Conservation (phyloP, 2,329 filamentous ascomycete species). For the Reticulascus tulasneorum region DNA sequence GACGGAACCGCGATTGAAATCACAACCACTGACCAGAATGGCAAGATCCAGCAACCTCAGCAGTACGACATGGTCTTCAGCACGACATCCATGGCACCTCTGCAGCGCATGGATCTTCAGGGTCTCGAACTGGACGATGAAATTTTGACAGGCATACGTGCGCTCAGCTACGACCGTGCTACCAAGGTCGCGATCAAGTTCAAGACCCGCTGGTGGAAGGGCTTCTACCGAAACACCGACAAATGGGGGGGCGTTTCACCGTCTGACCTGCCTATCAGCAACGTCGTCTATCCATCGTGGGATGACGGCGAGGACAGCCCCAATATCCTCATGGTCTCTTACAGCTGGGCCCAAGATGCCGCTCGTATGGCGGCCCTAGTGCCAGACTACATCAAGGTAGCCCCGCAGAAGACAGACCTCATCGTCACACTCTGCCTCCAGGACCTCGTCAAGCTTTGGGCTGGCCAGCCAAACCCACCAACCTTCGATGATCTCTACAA, state of each 20-base stretch:
- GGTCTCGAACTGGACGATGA: background rate
- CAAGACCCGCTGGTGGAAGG: slow-evolving; percentile 25
- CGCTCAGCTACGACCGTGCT: slow-evolving; percentile 23
- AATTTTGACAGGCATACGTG: slow-evolving; percentile 18
- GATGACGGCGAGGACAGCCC: slow-evolving; percentile 19
- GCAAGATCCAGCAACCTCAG: background rate
- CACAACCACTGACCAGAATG: background rate
- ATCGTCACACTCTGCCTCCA: slow-evolving; percentile 8
- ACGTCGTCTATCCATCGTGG: slow-evolving; percentile 29
- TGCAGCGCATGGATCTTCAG: slow-evolving; percentile 24
- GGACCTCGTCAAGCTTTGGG: slow-evolving; percentile 8
- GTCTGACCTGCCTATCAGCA: slow-evolving; percentile 18
- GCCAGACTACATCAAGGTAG: background rate
- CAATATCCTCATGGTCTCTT: slow-evolving; percentile 26
- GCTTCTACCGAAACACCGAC: background rate
- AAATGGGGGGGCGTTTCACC: slow-evolving; percentile 14
- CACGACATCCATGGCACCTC: slow-evolving; percentile 20
- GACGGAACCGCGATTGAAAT: background rate
- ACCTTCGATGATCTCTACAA: background rate
- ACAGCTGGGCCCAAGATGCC: slow-evolving; percentile 28
- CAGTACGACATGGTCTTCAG: slow-evolving; percentile 23
- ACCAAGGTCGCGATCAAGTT: slow-evolving; percentile 33
- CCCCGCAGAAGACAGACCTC: background rate
- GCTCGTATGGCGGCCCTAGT: slow-evolving; percentile 20
- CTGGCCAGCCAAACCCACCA: background rate